phyloP scores from a whole-genome alignment of 345 rosid genomes.

The Corymbia maculata region DNA sequence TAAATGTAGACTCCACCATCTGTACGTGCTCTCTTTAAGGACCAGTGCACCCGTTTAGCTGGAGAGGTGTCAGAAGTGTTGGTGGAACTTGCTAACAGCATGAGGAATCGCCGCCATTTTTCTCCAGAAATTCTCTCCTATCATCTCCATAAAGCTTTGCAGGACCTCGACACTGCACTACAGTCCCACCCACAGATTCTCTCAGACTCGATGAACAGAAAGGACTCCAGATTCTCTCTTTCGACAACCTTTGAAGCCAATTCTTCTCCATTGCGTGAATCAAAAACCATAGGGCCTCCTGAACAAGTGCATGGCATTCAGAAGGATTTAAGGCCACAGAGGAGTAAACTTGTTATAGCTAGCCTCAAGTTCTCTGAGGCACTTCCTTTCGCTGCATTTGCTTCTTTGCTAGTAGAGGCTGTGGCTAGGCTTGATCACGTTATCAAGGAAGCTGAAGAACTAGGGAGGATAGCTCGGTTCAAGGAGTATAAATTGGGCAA shows the following conservation, averaged over 20 bases:
- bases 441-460: slow-evolving; percentile 64
- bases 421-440: slow-evolving; percentile 74
- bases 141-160: slow-evolving; percentile 57
- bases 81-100: slow-evolving; percentile 47
- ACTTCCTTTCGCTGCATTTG: slow-evolving; percentile 83
- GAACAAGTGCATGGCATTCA: slow-evolving; percentile 11
- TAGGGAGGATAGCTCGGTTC: slow-evolving; percentile 56
- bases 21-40: slow-evolving; percentile 52
- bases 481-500: slow-evolving; percentile 41
- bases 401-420: slow-evolving; percentile 63
- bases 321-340: slow-evolving; percentile 53
- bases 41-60: slow-evolving; percentile 52
- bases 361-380: slow-evolving; percentile 77
- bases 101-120: slow-evolving; percentile 49
- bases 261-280: not conserved
- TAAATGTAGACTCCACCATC: slow-evolving; percentile 43
- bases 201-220: not conserved
- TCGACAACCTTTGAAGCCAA: not conserved
- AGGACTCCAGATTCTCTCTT: not conserved
- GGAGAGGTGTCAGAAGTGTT: slow-evolving; percentile 53
- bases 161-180: slow-evolving; percentile 53
- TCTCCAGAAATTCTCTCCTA: slow-evolving; percentile 58
- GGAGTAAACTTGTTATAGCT: slow-evolving; percentile 51
- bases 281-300: slow-evolving; percentile 12
- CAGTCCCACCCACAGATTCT: slow-evolving; percentile 59